phyloP scores from a whole-genome alignment of 2,329 filamentous ascomycete genomes.

The Arthroderma sp. region DNA sequence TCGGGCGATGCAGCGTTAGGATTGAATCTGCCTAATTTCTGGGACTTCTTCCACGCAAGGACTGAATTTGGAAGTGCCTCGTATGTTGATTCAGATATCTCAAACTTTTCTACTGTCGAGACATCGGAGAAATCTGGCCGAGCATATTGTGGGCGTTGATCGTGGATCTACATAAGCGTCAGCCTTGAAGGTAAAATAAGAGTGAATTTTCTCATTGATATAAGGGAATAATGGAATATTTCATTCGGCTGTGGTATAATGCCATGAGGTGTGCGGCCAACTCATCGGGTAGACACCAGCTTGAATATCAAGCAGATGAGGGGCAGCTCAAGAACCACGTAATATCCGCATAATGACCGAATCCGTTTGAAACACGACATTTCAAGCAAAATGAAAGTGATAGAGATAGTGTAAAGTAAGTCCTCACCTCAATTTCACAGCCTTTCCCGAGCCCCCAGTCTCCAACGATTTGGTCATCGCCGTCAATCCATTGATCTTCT shows the following conservation, averaged over 20 bases:
- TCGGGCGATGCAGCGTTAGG: slow-evolving; percentile 64
- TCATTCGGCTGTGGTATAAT: too few species aligned
- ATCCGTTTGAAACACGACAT: too few species aligned
- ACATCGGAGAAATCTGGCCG: slow-evolving; percentile 72
- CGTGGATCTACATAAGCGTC: slow-evolving; percentile 48
- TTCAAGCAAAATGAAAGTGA: background rate
- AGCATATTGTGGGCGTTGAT: slow-evolving; percentile 62
- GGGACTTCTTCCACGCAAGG: slow-evolving; percentile 85
- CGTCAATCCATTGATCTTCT: slow-evolving; percentile 47
- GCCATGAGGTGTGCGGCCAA: too few species aligned
- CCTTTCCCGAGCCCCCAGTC: slow-evolving; percentile 30
- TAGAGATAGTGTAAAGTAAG: background rate
- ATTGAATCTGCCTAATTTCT: slow-evolving; percentile 93
- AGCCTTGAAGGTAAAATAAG: background rate
- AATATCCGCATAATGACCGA: too few species aligned
- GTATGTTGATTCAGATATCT: slow-evolving; percentile 76
- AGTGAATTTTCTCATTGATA: background rate
- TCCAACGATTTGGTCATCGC: slow-evolving; percentile 59
- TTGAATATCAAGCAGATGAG: too few species aligned
- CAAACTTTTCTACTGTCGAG: slow-evolving; percentile 74
- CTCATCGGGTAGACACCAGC: too few species aligned
- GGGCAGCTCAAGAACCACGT: too few species aligned
- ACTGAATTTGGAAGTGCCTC: slow-evolving; percentile 77
- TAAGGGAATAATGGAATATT: too few species aligned
- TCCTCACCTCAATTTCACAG: slow-evolving; percentile 31